A percentile compares a stretch with the other conserved stretches of the same genome.
Conservation (phyloP, 106 monocot genomes). For the Apostasia ramifera region DNA sequence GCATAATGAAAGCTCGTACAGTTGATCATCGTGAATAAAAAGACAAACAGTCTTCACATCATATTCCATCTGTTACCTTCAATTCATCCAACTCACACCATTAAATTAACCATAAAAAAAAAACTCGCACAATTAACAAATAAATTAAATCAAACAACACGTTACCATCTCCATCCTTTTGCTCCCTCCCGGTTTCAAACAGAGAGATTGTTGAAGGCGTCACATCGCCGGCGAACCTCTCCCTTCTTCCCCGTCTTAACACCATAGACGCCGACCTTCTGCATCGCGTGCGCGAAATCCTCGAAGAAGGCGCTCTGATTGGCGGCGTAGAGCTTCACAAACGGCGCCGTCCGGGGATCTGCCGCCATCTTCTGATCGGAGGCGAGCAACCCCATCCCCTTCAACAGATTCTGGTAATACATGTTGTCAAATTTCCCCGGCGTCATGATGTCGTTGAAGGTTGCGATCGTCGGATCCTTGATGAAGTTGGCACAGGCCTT, state of each 20-base stretch:
- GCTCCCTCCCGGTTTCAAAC: background rate
- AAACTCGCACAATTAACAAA: too few species aligned
- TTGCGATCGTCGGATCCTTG: constrained; percentile 18
- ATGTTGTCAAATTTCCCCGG: constrained; percentile 30
- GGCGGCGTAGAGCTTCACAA: constrained; percentile 28
- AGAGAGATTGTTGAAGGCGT: constrained; percentile 23
- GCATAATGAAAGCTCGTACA: too few species aligned
- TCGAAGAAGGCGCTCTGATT: constrained; percentile 30
- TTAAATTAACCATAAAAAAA: too few species aligned
- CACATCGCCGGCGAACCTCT: constrained; percentile 37
- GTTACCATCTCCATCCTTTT: too few species aligned
- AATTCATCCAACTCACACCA: too few species aligned
- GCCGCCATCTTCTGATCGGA: constrained; percentile 21
- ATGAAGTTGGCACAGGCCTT: constrained; percentile 22
- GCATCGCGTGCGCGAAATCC: constrained; percentile 26
- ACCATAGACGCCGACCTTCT: constrained; percentile 27
- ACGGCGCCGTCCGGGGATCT: constrained; percentile 12
- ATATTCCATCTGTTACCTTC: too few species aligned
- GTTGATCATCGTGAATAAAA: too few species aligned
- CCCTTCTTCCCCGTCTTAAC: constrained; percentile 26
- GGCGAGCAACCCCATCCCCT: constrained; percentile 28
- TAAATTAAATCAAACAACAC: too few species aligned
- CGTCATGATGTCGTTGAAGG: constrained; percentile 7
- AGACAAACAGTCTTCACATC: too few species aligned
- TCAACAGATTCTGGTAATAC: constrained; percentile 28